Evolutionary conservation across 768 basidiomycete genomes (phyloP), one percentile per base, ranked within the genome.

Genomic region (Termitomyces sp.): DNA sequence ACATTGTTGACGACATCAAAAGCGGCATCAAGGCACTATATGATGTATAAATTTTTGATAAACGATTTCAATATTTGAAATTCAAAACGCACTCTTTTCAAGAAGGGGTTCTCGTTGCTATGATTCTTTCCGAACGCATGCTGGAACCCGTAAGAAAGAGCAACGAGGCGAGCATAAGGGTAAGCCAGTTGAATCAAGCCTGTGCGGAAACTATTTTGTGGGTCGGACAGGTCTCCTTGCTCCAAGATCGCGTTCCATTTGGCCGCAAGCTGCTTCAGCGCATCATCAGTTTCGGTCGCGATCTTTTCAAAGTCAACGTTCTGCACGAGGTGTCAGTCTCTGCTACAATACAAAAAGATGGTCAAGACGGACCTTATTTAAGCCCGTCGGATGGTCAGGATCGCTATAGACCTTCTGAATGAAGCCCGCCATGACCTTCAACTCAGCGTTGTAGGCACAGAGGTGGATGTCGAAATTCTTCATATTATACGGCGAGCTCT

Each of bases 391-490:
- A 60, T 89, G 86, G 45, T 77, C 73, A 5, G 87, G 87, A 68
- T 92, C 81, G 63, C 82, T 90, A 66, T 90, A 85, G 21, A 93
- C 86, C 65, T 80, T 81, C 10, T 74, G 74, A 58, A 79, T 68
- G 64, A 91, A 93, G 16, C 68, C 65, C 4, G 80, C 76, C 69
- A 90, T 81, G 25, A 89, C 69, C 64, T 83, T 81, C 62, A 93
- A 70, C 66, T 90, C 89, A 4, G 83, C 79, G 57, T 88, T 92
- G 66, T 93, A 93, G 14, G 82, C 85, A 65, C 83, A 89, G 38
- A 86, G 73, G 53, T 94, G 92, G 49, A 94, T 86, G 67, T 94
- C 91, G 61, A 91, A 92, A 64, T 86, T 76, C 46, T 75, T 71
- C 71, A 90, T 75, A 64, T 90, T 91, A 68, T 81, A 84, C 8